Percentiles rank a stretch among this genome's conserved stretches.
These are phyloP conservation scores for Paspalum notatum DNA, from an alignment of 176 grass and related monocot species.

Conservation along the genomic window DNA sequence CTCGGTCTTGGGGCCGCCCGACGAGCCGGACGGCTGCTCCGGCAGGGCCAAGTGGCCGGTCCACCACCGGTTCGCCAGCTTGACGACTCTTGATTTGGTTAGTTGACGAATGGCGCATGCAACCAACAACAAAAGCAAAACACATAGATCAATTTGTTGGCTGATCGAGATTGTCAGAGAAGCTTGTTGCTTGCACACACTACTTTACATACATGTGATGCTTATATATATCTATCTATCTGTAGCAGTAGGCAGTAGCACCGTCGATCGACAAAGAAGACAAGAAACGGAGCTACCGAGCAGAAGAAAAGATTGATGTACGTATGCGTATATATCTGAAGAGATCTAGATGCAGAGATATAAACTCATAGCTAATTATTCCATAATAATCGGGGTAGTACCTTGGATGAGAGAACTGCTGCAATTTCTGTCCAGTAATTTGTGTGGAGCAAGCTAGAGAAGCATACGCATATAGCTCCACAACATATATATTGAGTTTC, in stretches of 20 bases:
- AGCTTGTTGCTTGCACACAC: too few species aligned
- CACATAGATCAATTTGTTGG: neutral
- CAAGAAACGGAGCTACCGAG: neutral
- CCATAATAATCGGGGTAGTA: constrained; percentile 3
- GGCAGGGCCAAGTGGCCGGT: constrained; percentile 63
- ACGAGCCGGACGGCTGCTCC: constrained; percentile 66
- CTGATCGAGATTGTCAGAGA: too few species aligned
- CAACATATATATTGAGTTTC: too few species aligned
- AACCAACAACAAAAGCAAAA: constrained; percentile 31
- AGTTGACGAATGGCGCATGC: neutral
- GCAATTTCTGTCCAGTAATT: neutral
- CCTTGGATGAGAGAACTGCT: constrained; percentile 25
- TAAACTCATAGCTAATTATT: neutral
- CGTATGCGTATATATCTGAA: neutral
- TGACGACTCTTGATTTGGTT: constrained; percentile 12
- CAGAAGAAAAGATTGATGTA: neutral
- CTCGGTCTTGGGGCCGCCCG: constrained; percentile 47
- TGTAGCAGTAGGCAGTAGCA: neutral
- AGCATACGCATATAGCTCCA: neutral
- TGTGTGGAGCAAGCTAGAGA: constrained; percentile 31
- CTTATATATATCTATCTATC: neutral
- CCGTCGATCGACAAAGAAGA: neutral
- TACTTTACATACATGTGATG: neutral
- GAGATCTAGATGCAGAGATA: constrained; percentile 45
- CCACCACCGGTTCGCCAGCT: constrained; percentile 98